Base-by-base conservation (phyloP, 73 alveolate genomes). In the Paramecium biaurelia region DNA sequence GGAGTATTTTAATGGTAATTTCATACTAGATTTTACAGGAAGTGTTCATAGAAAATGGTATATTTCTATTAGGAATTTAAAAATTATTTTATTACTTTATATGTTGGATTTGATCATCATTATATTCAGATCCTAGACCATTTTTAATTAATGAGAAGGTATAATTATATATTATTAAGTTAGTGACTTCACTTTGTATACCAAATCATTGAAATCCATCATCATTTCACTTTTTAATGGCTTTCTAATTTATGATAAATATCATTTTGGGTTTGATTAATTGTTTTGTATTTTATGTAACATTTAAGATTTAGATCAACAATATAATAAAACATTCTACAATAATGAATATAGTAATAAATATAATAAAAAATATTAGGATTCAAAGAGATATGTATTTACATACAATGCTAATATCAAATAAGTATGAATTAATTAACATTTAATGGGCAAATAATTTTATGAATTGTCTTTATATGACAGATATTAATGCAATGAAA, bases 151-250 rank as follows among this genome's bases (percentile, higher is more conserved):
- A 38, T 79, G 90, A 79, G 32, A 79, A 79, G 24, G 90, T 79
- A 74, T 20, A 72, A 37, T 79, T 20, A 79, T 18, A 23, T 21
- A 23, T 23, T 9, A 79, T 14, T 32, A 20, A 79, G 90, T 45
- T 79, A 79, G 70, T 45, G 76, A 79, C 90, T 23, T 43, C 76
- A 10, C 30, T 41, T 20, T 43, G 76, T 34, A 30, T 43, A 43
- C 45, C 90, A 10, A 79, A 67, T 79, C 43, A 41, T 79, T 76
- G 76, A 41, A 79, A 79, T 79, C 90, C 90, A 23, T 79, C 90
- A n/a, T 41, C 90, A 9, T 41, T 76, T n/a, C n/a, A n/a, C n/a
- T n/a, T n/a, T 30, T 76, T 76, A 45, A 42, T 76, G 70, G 89
- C 89, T 76, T 30, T 76, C 38, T 21, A 76, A 45, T 76, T 18